Evolutionary conservation across 2,329 filamentous ascomycete species (phyloP).

Genomic region (Metarhizium rileyi): DNA sequence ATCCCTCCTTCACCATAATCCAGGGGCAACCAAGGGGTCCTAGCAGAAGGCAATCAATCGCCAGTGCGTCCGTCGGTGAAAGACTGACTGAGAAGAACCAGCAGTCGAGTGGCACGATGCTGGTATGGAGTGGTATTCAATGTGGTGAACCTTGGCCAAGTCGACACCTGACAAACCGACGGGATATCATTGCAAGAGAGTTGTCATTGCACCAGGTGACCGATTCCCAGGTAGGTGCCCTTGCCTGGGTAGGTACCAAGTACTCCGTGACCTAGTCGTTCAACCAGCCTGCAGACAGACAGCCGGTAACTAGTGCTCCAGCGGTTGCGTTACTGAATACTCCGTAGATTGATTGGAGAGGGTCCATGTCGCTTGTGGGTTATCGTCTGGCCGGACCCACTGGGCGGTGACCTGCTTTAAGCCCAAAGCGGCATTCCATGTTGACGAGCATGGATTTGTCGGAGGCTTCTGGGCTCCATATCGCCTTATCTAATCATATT

Average conservation of each 20-base stretch:
- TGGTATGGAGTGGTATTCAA: no score
- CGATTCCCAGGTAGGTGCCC: no score
- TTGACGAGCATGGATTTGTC: neutral
- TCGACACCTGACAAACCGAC: no score
- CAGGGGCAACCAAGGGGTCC: neutral
- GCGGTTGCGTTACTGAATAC: constrained; percentile 2
- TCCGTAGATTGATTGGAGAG: no score
- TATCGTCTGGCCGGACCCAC: constrained; percentile 7
- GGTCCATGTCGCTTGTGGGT: neutral
- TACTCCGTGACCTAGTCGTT: no score
- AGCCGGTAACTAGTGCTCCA: constrained; percentile 2
- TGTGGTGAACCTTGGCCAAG: no score
- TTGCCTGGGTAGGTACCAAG: no score
- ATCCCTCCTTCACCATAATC: neutral
- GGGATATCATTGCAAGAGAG: no score
- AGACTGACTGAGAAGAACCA: neutral
- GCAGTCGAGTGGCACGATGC: neutral
- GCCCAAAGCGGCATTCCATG: constrained; percentile 5
- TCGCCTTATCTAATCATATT: no score
- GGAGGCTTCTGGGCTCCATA: neutral
- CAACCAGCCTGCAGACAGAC: no score
- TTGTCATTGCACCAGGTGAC: no score
- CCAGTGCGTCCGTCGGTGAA: neutral
- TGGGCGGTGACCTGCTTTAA: neutral
- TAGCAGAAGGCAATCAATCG: neutral